Conservation (phyloP, 2,329 filamentous ascomycete species). For the Cladosporium sp. region DNA sequence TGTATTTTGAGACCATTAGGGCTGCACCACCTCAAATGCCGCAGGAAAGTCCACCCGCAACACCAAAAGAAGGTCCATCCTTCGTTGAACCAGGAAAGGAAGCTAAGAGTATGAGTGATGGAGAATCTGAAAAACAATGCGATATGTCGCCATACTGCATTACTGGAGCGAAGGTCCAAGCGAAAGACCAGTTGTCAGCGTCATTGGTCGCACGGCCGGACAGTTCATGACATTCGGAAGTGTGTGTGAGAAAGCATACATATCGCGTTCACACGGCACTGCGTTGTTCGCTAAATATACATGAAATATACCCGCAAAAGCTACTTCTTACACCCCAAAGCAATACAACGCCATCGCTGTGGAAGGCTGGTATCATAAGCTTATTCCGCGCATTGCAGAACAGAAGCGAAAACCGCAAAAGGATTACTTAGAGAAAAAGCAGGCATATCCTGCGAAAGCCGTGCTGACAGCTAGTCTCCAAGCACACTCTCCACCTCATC, state of each 20-base stretch:
- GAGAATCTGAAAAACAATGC: not conserved
- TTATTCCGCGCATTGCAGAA: not conserved
- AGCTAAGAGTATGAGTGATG: not conserved
- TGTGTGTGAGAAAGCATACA: no score
- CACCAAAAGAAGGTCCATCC: conserved; percentile 5
- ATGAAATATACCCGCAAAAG: conserved; percentile 6
- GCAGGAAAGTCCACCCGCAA: conserved; percentile 3
- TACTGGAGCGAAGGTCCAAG: not conserved
- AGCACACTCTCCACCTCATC: conserved; percentile 49
- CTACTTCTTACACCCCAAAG: conserved; percentile 8
- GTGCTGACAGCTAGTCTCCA: conserved; percentile 34
- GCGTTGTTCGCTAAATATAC: conserved; percentile 7
- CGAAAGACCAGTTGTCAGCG: not conserved
- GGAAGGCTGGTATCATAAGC: not conserved
- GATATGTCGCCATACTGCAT: not conserved
- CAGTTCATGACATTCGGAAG: not conserved
- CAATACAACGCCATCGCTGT: conserved; percentile 11
- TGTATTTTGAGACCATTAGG: not conserved
- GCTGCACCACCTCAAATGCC: not conserved
- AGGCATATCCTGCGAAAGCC: not conserved
- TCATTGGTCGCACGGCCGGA: not conserved
- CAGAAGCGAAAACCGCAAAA: not conserved
- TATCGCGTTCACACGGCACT: not conserved
- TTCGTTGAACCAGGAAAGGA: not conserved
- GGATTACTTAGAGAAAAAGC: not conserved